Percentiles rank a stretch among this genome's conserved stretches.
Evolutionary conservation across 2,329 filamentous ascomycete genomes (phyloP).

Genomic region (Alternaria rosae): DNA sequence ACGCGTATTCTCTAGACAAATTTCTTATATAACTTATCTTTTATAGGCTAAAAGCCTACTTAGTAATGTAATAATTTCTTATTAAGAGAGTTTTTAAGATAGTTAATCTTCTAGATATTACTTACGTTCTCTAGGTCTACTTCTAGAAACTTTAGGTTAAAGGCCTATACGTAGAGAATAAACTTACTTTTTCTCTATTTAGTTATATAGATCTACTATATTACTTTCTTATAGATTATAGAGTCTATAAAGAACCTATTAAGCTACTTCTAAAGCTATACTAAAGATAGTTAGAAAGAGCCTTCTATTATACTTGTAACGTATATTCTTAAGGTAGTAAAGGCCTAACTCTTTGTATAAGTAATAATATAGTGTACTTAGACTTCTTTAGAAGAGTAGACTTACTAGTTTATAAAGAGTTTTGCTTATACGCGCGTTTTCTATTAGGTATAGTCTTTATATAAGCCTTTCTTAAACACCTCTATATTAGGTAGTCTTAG

Average conservation of each 20-base stretch:
- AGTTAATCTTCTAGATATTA: not conserved
- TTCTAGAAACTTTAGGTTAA: not conserved
- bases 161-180: not conserved
- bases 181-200: not conserved
- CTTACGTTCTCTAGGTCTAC: not conserved
- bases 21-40: not conserved
- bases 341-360: not conserved
- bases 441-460: not conserved
- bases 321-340: not conserved
- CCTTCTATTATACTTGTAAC: not conserved
- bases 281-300: not conserved
- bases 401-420: not conserved
- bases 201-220: not conserved
- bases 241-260: not conserved
- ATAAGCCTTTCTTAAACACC: not conserved
- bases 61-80: too few relatives aligned
- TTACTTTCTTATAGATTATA: not conserved
- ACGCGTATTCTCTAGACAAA: not conserved
- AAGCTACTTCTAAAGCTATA: not conserved
- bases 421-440: not conserved
- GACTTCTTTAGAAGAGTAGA: not conserved
- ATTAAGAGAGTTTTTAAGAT: too few relatives aligned
- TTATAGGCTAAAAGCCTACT: not conserved
- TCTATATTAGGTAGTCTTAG: not conserved
- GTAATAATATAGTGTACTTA: not conserved